Evolutionary conservation across 1,284 basidiomycete species (phyloP), one percentile per base, ranked within the genome.

Genomic region (Paramarasmius palmivorus): DNA sequence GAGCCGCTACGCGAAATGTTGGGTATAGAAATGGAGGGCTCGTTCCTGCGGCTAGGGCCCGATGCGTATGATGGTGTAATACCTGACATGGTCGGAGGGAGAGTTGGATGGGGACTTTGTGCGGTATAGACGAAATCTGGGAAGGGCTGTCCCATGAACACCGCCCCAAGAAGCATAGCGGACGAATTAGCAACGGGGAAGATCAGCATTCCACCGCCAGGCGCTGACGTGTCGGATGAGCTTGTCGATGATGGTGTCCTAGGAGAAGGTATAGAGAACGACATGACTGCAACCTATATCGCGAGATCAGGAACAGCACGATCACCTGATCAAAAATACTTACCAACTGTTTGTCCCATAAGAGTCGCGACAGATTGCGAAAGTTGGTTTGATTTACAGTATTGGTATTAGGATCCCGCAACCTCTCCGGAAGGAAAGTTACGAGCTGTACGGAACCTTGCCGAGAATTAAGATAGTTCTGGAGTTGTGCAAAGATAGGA

Each of bases 391-490:
- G 71, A 61, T 86, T 87, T 52, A 74, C 72, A 49, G 70, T 69
- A 60, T 78, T 74, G 38, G 66, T 65, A 32, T 75, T 71, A 19
- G 75, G 67, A 55, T 83, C 78, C 34, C 78, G 68, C 45, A 82
- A 73, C 35, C 77, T 75, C 62, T 84, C 80, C 9, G 84, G 78
- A 74, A 86, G 79, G 66, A 87, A 81, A 49, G 83, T 83, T 66
- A 50, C 42, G 78, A 83, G 53, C 80, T 72, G 22, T 81, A 81
- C 34, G 74, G 76, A 26, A 65, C 60, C 57, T 73, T 68, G 32
- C 68, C 23, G 36, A 15, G 49, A 40, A 42, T 44, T 55, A 1
- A 61, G 42, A 23, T 52, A 56, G 22, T 54, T 25, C 25, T 49
- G 50, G 19, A 57, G 47, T 37, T 59, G 55, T 22, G 19, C 19